These are phyloP conservation scores for Malassezia obtusa DNA, from an alignment of 1,284 basidiomycete genomes.

Conservation along the genomic window DNA sequence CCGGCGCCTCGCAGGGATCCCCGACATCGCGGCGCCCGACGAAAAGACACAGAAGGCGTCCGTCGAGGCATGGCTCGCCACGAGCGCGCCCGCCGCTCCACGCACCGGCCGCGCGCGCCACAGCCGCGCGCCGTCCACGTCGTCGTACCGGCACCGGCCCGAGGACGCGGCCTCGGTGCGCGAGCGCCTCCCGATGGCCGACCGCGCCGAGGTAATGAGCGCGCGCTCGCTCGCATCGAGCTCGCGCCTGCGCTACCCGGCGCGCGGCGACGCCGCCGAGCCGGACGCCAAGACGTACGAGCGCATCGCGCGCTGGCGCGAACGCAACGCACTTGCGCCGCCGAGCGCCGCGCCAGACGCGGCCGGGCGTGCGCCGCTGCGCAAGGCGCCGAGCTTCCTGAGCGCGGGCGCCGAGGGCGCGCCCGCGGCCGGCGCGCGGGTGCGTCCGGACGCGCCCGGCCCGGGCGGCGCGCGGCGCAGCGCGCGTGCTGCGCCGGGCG, in stretches of 20 bases:
- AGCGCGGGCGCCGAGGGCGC: too few relatives aligned
- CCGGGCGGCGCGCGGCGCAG: neutral
- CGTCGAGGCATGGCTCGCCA: neutral
- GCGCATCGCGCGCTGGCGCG: slow-evolving; percentile 16
- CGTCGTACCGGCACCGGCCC: neutral
- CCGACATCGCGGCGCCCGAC: neutral
- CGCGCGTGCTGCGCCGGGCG: neutral
- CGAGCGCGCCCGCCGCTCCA: neutral
- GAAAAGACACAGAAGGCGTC: neutral
- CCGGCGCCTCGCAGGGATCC: neutral
- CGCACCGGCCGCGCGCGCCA: neutral
- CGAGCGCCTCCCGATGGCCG: neutral
- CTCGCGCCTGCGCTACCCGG: neutral
- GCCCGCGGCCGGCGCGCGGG: neutral
- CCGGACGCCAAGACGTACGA: slow-evolving; percentile 3
- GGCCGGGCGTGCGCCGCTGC: neutral
- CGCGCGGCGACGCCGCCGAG: neutral
- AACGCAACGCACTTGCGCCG: neutral
- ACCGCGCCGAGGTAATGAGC: slow-evolving; percentile 4
- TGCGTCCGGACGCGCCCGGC: neutral
- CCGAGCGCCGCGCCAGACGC: neutral
- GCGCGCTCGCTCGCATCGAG: neutral
- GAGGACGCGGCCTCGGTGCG: slow-evolving; percentile 2
- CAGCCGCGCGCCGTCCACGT: neutral
- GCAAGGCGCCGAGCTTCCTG: neutral